Evolutionary conservation across 1,284 basidiomycete genomes (phyloP).

Genomic region (Coniferiporia weirii): DNA sequence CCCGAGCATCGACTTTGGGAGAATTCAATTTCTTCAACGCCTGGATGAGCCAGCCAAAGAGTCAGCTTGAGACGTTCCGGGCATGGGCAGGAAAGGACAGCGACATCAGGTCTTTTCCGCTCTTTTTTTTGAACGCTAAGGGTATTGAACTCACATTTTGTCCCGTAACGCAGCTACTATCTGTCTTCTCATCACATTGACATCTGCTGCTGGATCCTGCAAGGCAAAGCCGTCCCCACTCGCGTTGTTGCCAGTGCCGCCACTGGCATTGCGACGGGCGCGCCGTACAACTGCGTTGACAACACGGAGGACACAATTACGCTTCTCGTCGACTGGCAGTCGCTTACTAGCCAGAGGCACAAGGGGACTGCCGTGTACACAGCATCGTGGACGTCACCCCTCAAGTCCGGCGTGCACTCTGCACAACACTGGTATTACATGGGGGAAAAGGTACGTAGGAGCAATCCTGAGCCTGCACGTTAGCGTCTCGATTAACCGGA

Average conservation of each 20-base stretch:
- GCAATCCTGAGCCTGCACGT: constrained; percentile 4
- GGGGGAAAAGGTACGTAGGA: constrained; percentile 67
- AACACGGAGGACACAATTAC: constrained; percentile 94
- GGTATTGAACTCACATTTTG: background rate
- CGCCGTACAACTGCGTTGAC: constrained; percentile 79
- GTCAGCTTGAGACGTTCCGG: constrained; percentile 88
- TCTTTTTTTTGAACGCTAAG: background rate
- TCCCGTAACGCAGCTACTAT: constrained; percentile 62
- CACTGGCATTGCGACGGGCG: constrained; percentile 81
- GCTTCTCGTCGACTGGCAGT: constrained; percentile 89
- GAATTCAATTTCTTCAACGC: constrained; percentile 91
- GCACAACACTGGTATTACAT: constrained; percentile 95
- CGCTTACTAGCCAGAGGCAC: constrained; percentile 62
- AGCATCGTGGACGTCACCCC: constrained; percentile 82
- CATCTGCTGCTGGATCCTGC: constrained; percentile 89
- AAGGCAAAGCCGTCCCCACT: constrained; percentile 72
- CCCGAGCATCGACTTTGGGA: constrained; percentile 70
- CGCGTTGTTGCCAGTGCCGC: constrained; percentile 86
- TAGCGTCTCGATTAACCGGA: constrained; percentile 7
- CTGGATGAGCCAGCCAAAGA: constrained; percentile 95
- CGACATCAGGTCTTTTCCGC: constrained; percentile 63
- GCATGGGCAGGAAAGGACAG: constrained; percentile 93
- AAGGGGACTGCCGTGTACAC: constrained; percentile 85
- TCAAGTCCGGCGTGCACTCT: constrained; percentile 75
- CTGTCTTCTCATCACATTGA: constrained; percentile 92